Evolutionary conservation across 352 stramenopile species (phyloP), one percentile per base, ranked within the genome.

Genomic region (Pythium rhizo-oryzae): DNA sequence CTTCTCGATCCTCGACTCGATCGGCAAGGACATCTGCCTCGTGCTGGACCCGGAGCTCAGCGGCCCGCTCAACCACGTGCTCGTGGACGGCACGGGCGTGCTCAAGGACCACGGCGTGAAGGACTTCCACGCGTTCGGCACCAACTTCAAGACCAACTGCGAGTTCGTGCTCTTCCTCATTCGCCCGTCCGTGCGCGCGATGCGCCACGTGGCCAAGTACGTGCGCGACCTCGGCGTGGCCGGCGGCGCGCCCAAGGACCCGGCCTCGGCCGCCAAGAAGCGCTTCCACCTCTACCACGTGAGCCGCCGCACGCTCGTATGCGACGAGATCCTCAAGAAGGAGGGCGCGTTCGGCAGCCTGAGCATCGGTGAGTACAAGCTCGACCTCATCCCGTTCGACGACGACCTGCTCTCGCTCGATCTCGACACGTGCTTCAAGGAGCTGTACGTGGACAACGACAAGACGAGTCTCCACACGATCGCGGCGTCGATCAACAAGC

Each of bases 381-480:
- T 99, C 30, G 96, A 99, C 79, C 78, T 99, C 12, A 97, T 99
- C 63, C 96, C 97, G 2, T 88, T 99, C 23, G 97, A 99, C 75
- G 93, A 94, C 55, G 97, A 99, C 74, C 67, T 99, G 8, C 70
- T 98, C 12, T 97, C 88, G 70, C 85, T 98, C 35, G 97, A 99
- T 79, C 82, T 98, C 37, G 81, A 93, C 47, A 67, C 82, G 46
- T 92, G 90, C 49, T 95, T 98, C 69, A 79, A 82, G 43, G 89
- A 96, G 70, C 83, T 94, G 15, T 93, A 91, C 61, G 81, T 98
- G 4, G 87, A 98, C 63, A 86, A 87, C 24, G 95, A 96, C 73
- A 96, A 97, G 67, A 94, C 83, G 33, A 87, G 84, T 57, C 78
- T 98, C 18, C 87, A 97, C 66, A 93, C 90, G 4, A 81, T 98